Evolutionary conservation across 1,139 yeast species (phyloP).

Genomic region (Blastobotrys arbuscula): DNA sequence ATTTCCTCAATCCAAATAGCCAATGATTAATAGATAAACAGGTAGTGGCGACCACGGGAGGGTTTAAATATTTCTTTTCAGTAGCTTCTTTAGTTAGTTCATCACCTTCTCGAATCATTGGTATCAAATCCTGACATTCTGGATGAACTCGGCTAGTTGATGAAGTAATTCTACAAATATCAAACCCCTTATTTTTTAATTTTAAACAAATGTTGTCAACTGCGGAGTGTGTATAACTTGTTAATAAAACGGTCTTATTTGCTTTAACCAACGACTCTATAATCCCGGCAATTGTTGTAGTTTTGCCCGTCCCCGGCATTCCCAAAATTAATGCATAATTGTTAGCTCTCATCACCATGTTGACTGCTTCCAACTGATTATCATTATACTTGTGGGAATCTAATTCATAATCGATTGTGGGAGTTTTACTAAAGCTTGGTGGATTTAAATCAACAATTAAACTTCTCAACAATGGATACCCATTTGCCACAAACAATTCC

Average conservation of each 20-base stretch:
- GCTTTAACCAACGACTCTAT: slow-evolving; percentile 54
- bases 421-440: slow-evolving; percentile 41
- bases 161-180: slow-evolving; percentile 38
- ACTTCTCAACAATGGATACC: slow-evolving; percentile 41
- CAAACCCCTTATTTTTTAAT: slow-evolving; percentile 46
- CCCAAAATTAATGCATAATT: slow-evolving; percentile 84
- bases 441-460: slow-evolving; percentile 54
- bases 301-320: slow-evolving; percentile 99
- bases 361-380: slow-evolving; percentile 68
- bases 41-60: slow-evolving; percentile 82
- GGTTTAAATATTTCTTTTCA: slow-evolving; percentile 49
- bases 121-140: slow-evolving; percentile 50
- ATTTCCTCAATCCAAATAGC: slow-evolving; percentile 51
- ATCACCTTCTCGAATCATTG: slow-evolving; percentile 30
- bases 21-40: slow-evolving; percentile 65
- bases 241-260: slow-evolving; percentile 63
- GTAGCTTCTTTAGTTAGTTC: slow-evolving; percentile 34
- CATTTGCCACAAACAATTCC: slow-evolving; percentile 55
- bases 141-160: slow-evolving; percentile 52
- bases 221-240: slow-evolving; percentile 93
- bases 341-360: slow-evolving; percentile 54
- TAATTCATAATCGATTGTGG: slow-evolving; percentile 1
- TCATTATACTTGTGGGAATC: slow-evolving; percentile 41
- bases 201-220: slow-evolving; percentile 87
- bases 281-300: slow-evolving; percentile 80